phyloP scores from a whole-genome alignment of 164 flowering plant species.

The Umbellularia californica region DNA sequence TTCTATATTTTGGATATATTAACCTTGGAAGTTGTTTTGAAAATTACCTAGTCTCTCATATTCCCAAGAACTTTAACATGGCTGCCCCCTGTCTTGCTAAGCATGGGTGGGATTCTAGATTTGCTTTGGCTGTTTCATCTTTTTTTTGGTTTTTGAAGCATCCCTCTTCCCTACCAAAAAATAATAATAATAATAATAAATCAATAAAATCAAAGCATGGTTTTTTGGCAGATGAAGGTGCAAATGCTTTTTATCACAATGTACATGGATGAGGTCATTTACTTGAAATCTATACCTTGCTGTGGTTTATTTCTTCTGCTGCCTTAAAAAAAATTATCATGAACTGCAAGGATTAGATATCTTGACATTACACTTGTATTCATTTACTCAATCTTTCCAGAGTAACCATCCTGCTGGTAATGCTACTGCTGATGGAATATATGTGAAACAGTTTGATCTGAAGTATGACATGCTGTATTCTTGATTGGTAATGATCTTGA shows the following conservation, averaged over 20 bases:
- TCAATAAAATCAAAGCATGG: conserved; percentile 4
- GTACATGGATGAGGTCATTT: not conserved
- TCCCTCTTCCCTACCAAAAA: too few relatives aligned
- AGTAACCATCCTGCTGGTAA: conserved; percentile 26
- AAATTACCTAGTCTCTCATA: too few relatives aligned
- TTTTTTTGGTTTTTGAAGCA: too few relatives aligned
- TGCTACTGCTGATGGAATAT: conserved; percentile 28
- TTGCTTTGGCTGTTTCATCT: too few relatives aligned
- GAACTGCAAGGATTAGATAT: not conserved
- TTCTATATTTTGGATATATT: too few relatives aligned
- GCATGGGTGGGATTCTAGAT: too few relatives aligned
- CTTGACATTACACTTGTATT: conserved; percentile 6
- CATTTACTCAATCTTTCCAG: conserved; percentile 26
- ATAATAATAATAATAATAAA: too few relatives aligned
- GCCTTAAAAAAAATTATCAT: too few relatives aligned
- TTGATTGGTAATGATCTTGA: too few relatives aligned
- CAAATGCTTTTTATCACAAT: not conserved
- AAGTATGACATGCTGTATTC: conserved; percentile 62
- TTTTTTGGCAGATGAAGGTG: conserved; percentile 54
- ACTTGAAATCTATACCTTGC: not conserved
- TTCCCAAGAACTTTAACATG: too few relatives aligned
- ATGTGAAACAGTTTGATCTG: conserved; percentile 50
- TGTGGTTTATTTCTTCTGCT: not conserved
- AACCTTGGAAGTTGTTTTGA: too few relatives aligned
- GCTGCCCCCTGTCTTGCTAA: too few relatives aligned